These are phyloP conservation scores for Penicillium bovifimosum DNA, from an alignment of 495 filamentous ascomycete species.

Conservation along the genomic window DNA sequence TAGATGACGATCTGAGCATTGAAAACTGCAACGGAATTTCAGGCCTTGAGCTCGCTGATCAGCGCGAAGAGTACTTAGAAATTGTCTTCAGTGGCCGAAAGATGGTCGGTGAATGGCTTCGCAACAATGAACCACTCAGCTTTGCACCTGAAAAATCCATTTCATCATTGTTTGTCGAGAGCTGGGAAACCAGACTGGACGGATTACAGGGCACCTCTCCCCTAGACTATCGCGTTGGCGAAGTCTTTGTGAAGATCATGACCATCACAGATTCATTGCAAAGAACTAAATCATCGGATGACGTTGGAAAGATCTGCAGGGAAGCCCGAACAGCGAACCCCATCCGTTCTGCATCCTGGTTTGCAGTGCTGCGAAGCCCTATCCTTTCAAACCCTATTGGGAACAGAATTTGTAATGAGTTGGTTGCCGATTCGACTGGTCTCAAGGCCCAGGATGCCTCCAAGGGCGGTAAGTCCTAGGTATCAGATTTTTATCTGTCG, in stretches of 20 bases:
- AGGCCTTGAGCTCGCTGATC: slow-evolving; percentile 39
- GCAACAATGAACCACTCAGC: slow-evolving; percentile 16
- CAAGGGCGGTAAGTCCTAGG: slow-evolving; percentile 34
- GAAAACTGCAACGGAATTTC: slow-evolving; percentile 52
- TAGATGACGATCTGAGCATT: slow-evolving; percentile 59
- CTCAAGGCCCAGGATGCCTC: slow-evolving; percentile 37
- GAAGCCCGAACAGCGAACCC: slow-evolving; percentile 34
- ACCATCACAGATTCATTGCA: slow-evolving; percentile 21
- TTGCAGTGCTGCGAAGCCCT: slow-evolving; percentile 29
- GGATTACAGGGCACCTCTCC: slow-evolving; percentile 27
- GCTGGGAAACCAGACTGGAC: slow-evolving; percentile 36
- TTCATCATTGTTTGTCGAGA: slow-evolving; percentile 23
- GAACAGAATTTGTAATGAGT: slow-evolving; percentile 49
- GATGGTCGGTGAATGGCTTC: slow-evolving; percentile 47
- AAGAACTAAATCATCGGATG: slow-evolving; percentile 27
- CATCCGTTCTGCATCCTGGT: slow-evolving; percentile 38
- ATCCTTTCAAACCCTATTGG: slow-evolving; percentile 35
- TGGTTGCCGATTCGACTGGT: slow-evolving; percentile 55
- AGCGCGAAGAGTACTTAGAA: slow-evolving; percentile 55
- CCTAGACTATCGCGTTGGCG: slow-evolving; percentile 34
- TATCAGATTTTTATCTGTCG: background rate
- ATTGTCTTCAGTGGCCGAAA: slow-evolving; percentile 53
- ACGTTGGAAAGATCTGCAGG: slow-evolving; percentile 31
- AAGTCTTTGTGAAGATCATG: slow-evolving; percentile 41
- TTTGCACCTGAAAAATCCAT: slow-evolving; percentile 12